Base-by-base conservation (phyloP, 208 protist species). In the Trypanosoma theileri region DNA sequence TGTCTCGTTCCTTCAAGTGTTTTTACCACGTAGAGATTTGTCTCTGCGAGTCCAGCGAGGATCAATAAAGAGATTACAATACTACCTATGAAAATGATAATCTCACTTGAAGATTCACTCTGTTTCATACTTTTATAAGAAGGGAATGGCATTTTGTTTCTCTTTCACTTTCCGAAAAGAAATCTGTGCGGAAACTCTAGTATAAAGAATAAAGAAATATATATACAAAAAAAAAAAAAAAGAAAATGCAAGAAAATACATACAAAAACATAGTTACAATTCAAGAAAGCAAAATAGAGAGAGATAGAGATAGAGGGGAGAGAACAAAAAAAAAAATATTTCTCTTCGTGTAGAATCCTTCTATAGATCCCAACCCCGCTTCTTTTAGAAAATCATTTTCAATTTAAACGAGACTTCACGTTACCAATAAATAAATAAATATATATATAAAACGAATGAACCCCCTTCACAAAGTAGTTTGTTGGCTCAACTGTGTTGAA, bases 401-500 rank as follows among this genome's bases (percentile, higher is more conserved):
- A 10, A 40, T 64, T 28, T 10, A 14, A 35, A 52, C 17, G 16
- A 9, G 17, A 45, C 48, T 21, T 66, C 7, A n/a, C 54, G 22
- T 56, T 44, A 19, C 9, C n/a, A 35, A 45, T n/a, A 46, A 19
- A 53, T 42, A 41, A 16, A 63, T 19, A 41, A 4, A 31, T 17
- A 62, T 19, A 62, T 26, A 57, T 21, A 22, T 21, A 35, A 12
- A 7, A 3, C 4, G 19, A 31, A 3, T 35, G 7, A n/a, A 4
- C 2, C 22, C 35, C n/a, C 35, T 0, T 60, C 19, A 72, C 3
- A 58, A 52, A 35, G 31, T 41, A 10, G 41, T 26, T 41, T 75
- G 46, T 22, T 58, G 68, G 12, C 64, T 62, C 40, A 95, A 50
- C 65, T 95, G 86, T 40, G 69, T 53, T 14, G 84, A 61, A 45